Evolutionary conservation across 352 stramenopile species (phyloP).

Genomic region (Elongisporangium prolatum): DNA sequence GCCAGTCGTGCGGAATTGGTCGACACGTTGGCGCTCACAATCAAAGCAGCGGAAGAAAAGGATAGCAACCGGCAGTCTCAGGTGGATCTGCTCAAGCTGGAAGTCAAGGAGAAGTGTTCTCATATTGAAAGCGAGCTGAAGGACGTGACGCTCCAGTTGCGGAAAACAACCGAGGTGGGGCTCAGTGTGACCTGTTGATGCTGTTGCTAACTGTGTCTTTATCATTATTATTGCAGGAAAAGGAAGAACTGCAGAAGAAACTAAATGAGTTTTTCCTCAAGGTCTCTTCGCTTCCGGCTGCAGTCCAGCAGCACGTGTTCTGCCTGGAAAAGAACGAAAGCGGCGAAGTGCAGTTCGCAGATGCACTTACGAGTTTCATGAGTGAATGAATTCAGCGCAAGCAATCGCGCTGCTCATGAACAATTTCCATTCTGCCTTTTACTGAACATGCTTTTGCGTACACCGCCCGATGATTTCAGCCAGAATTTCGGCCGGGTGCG

Average conservation of each 20-base stretch:
- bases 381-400: constrained; percentile 23
- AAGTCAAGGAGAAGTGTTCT: constrained; percentile 64
- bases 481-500: constrained; percentile 22
- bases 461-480: constrained; percentile 23
- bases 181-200: not conserved
- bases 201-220: not conserved
- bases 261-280: constrained; percentile 76
- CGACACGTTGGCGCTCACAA: constrained; percentile 61
- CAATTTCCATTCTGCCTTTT: constrained; percentile 3
- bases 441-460: constrained; percentile 38
- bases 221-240: constrained; percentile 36
- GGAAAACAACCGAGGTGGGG: constrained; percentile 62
- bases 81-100: constrained; percentile 38
- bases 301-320: constrained; percentile 74
- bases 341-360: constrained; percentile 55
- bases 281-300: constrained; percentile 55
- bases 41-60: constrained; percentile 48
- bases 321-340: constrained; percentile 22
- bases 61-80: constrained; percentile 38
- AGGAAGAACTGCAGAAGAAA: constrained; percentile 75
- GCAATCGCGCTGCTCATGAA: not conserved
- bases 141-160: constrained; percentile 42
- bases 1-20: constrained; percentile 65
- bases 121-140: constrained; percentile 54
- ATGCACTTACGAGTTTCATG: constrained; percentile 75